These are phyloP conservation scores for Pyrenochaeta sp. DNA, from an alignment of 2,329 filamentous ascomycete species.

Conservation along the genomic window DNA sequence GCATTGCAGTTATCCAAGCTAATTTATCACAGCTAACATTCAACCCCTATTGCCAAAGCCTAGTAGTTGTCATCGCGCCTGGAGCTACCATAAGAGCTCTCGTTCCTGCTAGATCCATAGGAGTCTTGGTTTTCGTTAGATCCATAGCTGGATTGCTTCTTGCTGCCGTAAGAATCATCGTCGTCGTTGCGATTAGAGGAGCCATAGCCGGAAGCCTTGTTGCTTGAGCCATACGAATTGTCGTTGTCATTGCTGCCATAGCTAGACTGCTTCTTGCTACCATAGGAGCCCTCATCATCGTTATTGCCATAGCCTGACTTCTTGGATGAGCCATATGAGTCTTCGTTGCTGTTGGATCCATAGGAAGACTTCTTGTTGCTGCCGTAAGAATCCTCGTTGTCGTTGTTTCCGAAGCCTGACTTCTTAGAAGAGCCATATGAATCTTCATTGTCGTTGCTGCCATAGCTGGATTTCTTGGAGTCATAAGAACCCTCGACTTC, in stretches of 20 bases:
- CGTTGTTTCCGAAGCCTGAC: not conserved
- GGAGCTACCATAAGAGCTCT: conserved; percentile 7
- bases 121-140: conserved; percentile 5
- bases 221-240: conserved; percentile 5
- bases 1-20: not conserved
- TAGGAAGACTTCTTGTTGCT: conserved; percentile 10
- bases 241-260: conserved; percentile 5
- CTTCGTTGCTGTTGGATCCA: conserved; percentile 12
- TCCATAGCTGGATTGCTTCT: conserved; percentile 8
- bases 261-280: conserved; percentile 8
- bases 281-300: conserved; percentile 5
- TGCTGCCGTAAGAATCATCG: conserved; percentile 10
- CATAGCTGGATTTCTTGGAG: conserved; percentile 2
- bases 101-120: conserved; percentile 9
- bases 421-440: not conserved
- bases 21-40: not conserved
- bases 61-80: conserved; percentile 16
- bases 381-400: conserved; percentile 11
- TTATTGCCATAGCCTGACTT: conserved; percentile 2
- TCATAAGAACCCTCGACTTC: conserved; percentile 2
- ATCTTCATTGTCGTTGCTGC: conserved; percentile 13
- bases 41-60: not conserved
- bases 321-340: conserved; percentile 13
- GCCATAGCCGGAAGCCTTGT: conserved; percentile 7
- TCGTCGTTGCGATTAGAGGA: conserved; percentile 7